phyloP scores from a whole-genome alignment of 2,329 filamentous ascomycete species.

The Xylaria sp. region DNA sequence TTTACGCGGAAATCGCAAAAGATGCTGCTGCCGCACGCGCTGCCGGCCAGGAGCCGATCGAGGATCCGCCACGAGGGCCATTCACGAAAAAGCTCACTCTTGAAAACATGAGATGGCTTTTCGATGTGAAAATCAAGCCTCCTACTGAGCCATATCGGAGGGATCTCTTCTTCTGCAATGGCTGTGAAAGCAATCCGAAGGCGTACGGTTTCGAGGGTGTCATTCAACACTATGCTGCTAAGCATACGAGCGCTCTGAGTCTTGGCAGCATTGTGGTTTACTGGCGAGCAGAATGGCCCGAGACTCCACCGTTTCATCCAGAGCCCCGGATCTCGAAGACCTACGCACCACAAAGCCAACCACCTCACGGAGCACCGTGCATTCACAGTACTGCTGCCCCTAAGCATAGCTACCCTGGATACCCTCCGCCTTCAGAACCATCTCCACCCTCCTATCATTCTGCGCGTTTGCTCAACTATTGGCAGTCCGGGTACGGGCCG shows the following conservation, averaged over 20 bases:
- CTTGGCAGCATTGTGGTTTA: conserved; percentile 72
- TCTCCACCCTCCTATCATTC: conserved; percentile 26
- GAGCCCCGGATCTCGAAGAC: conserved; percentile 51
- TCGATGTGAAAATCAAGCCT: conserved; percentile 74
- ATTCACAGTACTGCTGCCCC: conserved; percentile 1
- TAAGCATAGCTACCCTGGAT: not conserved
- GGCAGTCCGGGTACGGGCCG: conserved; percentile 29
- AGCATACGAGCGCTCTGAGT: conserved; percentile 74
- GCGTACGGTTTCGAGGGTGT: conserved; percentile 77
- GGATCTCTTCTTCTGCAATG: conserved; percentile 76
- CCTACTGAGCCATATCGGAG: conserved; percentile 67
- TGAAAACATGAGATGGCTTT: conserved; percentile 87
- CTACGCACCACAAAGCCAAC: conserved; percentile 9
- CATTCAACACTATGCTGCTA: conserved; percentile 81
- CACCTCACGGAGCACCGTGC: conserved; percentile 3
- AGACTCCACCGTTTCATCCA: conserved; percentile 70
- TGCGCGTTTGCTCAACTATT: conserved; percentile 28
- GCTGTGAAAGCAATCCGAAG: conserved; percentile 66
- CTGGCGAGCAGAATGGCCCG: conserved; percentile 83
- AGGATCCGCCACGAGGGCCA: conserved; percentile 55
- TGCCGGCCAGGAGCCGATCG: conserved; percentile 47
- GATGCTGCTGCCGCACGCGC: conserved; percentile 52
- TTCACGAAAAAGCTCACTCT: conserved; percentile 68
- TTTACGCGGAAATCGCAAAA: conserved; percentile 62
- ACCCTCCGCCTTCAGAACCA: conserved; percentile 22